Conservation (phyloP, 2,329 filamentous ascomycete genomes). For the Paecilomyces niveus region DNA sequence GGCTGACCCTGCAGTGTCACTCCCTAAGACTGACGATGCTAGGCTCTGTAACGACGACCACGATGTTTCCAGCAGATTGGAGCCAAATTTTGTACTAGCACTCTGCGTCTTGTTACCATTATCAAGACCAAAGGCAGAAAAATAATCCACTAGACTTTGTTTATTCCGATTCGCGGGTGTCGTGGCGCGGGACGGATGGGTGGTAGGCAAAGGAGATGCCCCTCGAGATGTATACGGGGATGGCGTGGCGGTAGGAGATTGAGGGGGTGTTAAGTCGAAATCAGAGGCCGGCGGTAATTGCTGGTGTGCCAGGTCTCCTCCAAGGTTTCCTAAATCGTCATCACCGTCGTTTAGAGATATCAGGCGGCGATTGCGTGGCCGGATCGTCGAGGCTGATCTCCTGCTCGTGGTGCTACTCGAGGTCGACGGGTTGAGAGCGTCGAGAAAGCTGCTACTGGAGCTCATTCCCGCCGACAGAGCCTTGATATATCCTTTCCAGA, state of each 20-base stretch:
- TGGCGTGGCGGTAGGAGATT: slow-evolving; percentile 36
- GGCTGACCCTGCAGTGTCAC: slow-evolving; percentile 23
- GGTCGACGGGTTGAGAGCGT: slow-evolving; percentile 28
- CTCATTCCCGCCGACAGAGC: slow-evolving; percentile 31
- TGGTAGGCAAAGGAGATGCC: slow-evolving; percentile 32
- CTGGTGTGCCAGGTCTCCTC: slow-evolving; percentile 9
- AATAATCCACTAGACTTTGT: slow-evolving; percentile 11
- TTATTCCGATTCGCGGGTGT: slow-evolving; percentile 15
- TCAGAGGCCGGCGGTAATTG: slow-evolving; percentile 20
- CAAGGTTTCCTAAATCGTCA: slow-evolving; percentile 14
- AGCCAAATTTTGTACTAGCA: slow-evolving; percentile 13
- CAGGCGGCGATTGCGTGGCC: slow-evolving; percentile 37
- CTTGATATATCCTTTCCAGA: slow-evolving; percentile 2
- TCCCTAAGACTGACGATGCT: slow-evolving; percentile 43
- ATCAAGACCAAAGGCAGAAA: slow-evolving; percentile 15
- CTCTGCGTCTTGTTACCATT: slow-evolving; percentile 4
- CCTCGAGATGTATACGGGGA: slow-evolving; percentile 29
- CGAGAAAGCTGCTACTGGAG: slow-evolving; percentile 30
- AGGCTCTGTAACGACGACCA: slow-evolving; percentile 44
- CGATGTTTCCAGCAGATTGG: slow-evolving; percentile 37
- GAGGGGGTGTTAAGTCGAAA: slow-evolving; percentile 24
- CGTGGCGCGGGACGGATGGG: slow-evolving; percentile 26
- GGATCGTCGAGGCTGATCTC: slow-evolving; percentile 31
- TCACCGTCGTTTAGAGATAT: slow-evolving; percentile 36
- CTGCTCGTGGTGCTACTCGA: slow-evolving; percentile 23